Evolutionary conservation across 306 rosid genomes (phyloP).

Genomic region (Trifolium pratense): DNA sequence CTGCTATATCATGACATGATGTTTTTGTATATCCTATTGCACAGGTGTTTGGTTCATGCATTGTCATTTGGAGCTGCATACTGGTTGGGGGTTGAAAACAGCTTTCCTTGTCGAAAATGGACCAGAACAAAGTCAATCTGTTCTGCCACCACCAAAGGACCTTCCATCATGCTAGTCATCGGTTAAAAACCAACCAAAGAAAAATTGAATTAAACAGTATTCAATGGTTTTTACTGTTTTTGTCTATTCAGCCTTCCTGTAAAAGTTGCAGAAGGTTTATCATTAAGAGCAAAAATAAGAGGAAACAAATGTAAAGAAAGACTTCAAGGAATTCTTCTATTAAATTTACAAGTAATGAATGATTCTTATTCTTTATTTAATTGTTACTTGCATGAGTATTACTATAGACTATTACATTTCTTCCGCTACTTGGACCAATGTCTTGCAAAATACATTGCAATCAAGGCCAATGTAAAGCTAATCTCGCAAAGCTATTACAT

Average conservation of each 20-base stretch:
- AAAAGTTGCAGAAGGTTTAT: slow-evolving; percentile 24
- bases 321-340: not conserved
- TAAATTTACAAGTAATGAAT: slow-evolving; percentile 17
- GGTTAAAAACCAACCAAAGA: not conserved
- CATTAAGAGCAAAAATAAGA: not conserved
- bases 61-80: slow-evolving; percentile 82
- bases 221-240: not conserved
- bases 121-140: slow-evolving; percentile 57
- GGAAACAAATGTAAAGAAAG: slow-evolving; percentile 8
- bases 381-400: not conserved
- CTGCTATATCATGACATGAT: slow-evolving; percentile 12
- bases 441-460: not conserved
- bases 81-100: slow-evolving; percentile 87
- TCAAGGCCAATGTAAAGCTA: not conserved
- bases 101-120: slow-evolving; percentile 83
- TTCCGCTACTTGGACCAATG: not conserved
- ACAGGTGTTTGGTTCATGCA: slow-evolving; percentile 88
- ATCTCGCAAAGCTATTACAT: too few species aligned
- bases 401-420: not conserved
- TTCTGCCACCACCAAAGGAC: slow-evolving; percentile 66
- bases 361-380: slow-evolving; percentile 31
- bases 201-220: not conserved
- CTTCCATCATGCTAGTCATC: slow-evolving; percentile 44
- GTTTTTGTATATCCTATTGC: slow-evolving; percentile 3
- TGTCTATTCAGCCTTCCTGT: slow-evolving; percentile 1